Evolutionary conservation across 805 yeast species (phyloP).

Genomic region (Candida silvatica): DNA sequence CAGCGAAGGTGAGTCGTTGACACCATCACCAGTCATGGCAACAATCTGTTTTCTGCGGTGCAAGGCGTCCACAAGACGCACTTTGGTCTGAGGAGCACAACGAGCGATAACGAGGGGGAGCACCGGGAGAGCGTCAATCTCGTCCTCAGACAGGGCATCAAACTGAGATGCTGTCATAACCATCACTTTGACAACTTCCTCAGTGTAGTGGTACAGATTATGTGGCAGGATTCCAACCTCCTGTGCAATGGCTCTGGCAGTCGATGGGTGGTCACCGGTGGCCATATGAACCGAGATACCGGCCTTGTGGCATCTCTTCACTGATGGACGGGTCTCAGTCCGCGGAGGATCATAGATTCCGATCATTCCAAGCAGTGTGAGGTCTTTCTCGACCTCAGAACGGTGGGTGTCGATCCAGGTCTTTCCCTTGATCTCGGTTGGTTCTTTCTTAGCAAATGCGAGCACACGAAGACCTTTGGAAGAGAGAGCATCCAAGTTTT

Average conservation of each 20-base stretch:
- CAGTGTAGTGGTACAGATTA: conserved; percentile 45
- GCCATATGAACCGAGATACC: conserved; percentile 35
- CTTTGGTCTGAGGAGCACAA: conserved; percentile 77
- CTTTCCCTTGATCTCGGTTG: conserved; percentile 15
- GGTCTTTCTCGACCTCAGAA: conserved; percentile 5
- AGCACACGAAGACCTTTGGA: conserved; percentile 63
- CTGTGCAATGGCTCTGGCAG: conserved; percentile 1
- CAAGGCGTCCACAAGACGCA: conserved; percentile 90
- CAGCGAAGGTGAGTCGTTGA: conserved; percentile 94
- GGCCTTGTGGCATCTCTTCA: conserved; percentile 26
- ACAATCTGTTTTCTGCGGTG: conserved; percentile 95
- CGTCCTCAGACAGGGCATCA: conserved; percentile 50
- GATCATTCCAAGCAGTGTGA: conserved; percentile 29
- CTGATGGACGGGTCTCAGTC: conserved; percentile 25
- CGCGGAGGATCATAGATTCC: conserved; percentile 38
- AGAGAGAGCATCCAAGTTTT: conserved; percentile 51
- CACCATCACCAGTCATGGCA: conserved; percentile 99
- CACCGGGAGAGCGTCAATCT: conserved; percentile 56
- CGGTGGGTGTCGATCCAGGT: conserved; percentile 19
- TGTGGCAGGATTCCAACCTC: conserved; percentile 23
- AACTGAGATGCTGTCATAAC: conserved; percentile 71
- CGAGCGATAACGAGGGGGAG: conserved; percentile 46
- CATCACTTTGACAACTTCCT: conserved; percentile 52
- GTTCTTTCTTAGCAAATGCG: conserved; percentile 50
- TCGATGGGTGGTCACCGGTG: conserved; percentile 43